phyloP scores from a whole-genome alignment of 352 stramenopile genomes.

The Phytophthora tentaculata region DNA sequence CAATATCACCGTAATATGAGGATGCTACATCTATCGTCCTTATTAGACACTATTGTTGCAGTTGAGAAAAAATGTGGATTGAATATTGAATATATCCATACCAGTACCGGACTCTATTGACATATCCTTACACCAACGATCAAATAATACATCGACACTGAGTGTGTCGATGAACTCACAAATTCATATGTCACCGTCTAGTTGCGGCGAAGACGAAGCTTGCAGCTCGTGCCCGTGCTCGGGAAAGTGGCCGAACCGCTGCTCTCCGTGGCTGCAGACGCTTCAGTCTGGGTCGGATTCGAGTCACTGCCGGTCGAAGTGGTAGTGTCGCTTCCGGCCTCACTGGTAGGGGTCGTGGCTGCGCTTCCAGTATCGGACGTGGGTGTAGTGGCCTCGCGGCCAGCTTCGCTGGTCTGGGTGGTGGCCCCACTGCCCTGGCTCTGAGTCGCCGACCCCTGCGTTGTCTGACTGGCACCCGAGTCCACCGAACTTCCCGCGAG shows the following conservation, averaged over 20 bases:
- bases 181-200: conserved; percentile 17
- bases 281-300: conserved; percentile 18
- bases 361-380: conserved; percentile 14
- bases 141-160: conserved; percentile 13
- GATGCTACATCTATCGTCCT: neutral
- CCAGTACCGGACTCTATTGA: conserved; percentile 17
- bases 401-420: conserved; percentile 15
- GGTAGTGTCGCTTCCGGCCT: conserved; percentile 17
- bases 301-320: conserved; percentile 20
- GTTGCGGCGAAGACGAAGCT: conserved; percentile 31
- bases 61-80: too few relatives aligned
- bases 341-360: conserved; percentile 7
- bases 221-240: conserved; percentile 33
- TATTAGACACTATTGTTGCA: too few relatives aligned
- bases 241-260: conserved; percentile 24
- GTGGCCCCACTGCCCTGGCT: conserved; percentile 10
- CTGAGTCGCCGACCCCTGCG: conserved; percentile 8
- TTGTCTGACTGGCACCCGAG: conserved; percentile 12
- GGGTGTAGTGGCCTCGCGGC: conserved; percentile 14
- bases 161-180: too few relatives aligned
- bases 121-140: conserved; percentile 10
- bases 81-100: too few relatives aligned
- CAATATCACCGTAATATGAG: neutral
- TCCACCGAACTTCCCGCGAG: conserved; percentile 16
- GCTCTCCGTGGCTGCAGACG: conserved; percentile 14